phyloP scores from a whole-genome alignment of 2,329 filamentous ascomycete species.

The Immersiporthe knoxdaviesiana region DNA sequence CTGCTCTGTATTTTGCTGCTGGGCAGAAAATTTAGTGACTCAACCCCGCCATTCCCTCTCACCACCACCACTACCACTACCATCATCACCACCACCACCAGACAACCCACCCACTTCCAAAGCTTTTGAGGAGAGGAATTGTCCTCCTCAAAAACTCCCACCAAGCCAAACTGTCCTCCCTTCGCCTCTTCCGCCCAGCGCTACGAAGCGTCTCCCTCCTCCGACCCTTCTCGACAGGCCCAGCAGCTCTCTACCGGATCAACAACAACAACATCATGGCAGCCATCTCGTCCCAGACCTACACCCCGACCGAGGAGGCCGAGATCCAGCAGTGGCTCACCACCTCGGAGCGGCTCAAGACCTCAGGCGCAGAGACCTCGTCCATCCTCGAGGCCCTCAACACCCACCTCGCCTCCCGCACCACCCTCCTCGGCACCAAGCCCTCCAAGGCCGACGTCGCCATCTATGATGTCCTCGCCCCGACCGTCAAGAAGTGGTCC shows the following conservation, averaged over 20 bases:
- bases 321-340: constrained; percentile 90
- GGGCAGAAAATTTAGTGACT: constrained; percentile 7
- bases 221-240: constrained; percentile 35
- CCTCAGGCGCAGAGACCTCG: constrained; percentile 46
- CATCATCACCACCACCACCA: background rate
- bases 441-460: constrained; percentile 86
- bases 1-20: background rate
- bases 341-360: constrained; percentile 71
- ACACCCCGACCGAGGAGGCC: constrained; percentile 77
- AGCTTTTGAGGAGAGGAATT: constrained; percentile 13
- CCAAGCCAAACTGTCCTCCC: constrained; percentile 49
- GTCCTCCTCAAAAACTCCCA: constrained; percentile 25
- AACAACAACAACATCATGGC: constrained; percentile 64
- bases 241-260: constrained; percentile 34
- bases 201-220: constrained; percentile 41
- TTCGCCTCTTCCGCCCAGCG: constrained; percentile 43
- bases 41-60: constrained; percentile 7
- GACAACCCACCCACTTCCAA: background rate
- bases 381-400: constrained; percentile 80
- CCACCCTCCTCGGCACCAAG: constrained; percentile 87
- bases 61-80: background rate
- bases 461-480: constrained; percentile 77
- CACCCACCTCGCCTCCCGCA: constrained; percentile 82
- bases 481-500: constrained; percentile 77
- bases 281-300: constrained; percentile 68